A percentile compares a stretch with the other conserved stretches of the same genome.
These are phyloP conservation scores for Diaporthe helianthi DNA, from an alignment of 2,329 filamentous ascomycete species.

Conservation along the genomic window DNA sequence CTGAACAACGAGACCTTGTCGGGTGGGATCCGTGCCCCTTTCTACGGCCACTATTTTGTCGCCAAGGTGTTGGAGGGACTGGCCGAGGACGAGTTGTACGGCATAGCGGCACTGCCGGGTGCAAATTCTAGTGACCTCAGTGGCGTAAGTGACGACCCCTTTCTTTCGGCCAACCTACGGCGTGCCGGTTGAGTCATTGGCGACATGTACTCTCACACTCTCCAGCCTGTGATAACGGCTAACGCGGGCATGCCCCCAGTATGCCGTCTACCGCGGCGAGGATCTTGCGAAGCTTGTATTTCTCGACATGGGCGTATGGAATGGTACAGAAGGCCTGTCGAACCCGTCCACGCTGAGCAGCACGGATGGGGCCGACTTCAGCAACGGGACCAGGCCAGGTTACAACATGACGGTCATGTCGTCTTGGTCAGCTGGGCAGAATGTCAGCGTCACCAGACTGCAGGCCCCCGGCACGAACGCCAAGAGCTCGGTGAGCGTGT, in stretches of 20 bases:
- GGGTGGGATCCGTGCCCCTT: slow-evolving; percentile 42
- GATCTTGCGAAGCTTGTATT: slow-evolving; percentile 44
- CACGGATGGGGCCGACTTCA: slow-evolving; percentile 41
- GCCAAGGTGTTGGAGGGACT: slow-evolving; percentile 39
- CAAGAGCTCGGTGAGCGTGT: slow-evolving; percentile 44
- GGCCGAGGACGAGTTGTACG: slow-evolving; percentile 16
- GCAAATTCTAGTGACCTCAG: slow-evolving; percentile 45
- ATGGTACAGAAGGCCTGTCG: slow-evolving; percentile 44
- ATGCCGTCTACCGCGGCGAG: slow-evolving; percentile 40
- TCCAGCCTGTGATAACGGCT: neutral
- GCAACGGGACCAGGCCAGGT: slow-evolving; percentile 40
- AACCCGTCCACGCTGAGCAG: slow-evolving; percentile 45
- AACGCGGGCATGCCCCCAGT: slow-evolving; percentile 26
- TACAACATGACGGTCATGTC: slow-evolving; percentile 41
- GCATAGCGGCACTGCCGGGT: slow-evolving; percentile 43
- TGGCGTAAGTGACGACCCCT: slow-evolving; percentile 33
- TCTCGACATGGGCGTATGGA: slow-evolving; percentile 48
- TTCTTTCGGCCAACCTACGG: neutral
- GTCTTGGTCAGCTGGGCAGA: slow-evolving; percentile 40
- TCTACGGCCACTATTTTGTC: slow-evolving; percentile 47
- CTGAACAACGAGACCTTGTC: slow-evolving; percentile 43
- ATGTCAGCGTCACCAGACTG: slow-evolving; percentile 40
- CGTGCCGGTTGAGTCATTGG: neutral
- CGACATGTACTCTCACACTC: neutral
- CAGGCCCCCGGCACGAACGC: slow-evolving; percentile 46